Evolutionary conservation across 306 rosid species (phyloP), one percentile per base, ranked within the genome.

Genomic region (Rubus idaeus): DNA sequence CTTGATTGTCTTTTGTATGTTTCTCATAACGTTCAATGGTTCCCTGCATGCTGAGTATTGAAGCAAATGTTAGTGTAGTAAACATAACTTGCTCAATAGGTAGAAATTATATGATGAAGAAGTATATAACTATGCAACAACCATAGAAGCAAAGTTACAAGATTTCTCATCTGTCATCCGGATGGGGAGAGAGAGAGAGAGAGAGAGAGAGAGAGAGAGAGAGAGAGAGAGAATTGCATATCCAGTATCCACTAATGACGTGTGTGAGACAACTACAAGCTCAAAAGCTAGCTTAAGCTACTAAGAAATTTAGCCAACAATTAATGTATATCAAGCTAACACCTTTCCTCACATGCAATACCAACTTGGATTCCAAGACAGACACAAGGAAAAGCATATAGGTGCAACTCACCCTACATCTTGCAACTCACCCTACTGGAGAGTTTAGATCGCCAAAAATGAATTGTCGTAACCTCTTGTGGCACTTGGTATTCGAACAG

Each of bases 21-120:
- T 80, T 86, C 75, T 81, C 82, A 44, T 93, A 93, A 49, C 96
- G 88, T 70, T 83, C 98, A 74, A 93, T 82, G 14, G 89, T 75
- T 47, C 70, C 78, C 81, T 69, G 89, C 85, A 88, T 78, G 80
- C 98, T 90, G 91, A 53, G 70, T 52, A 53, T 50, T 23, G 20
- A 49, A 63, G 71, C 45, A 16, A 51, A 40, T 76, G 11, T 76
- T 42, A 52, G 65, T 35, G 23, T 18, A 49, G 46, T 68, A 14
- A 26, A 69, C 42, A 35, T 11, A 55, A 66, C 52, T 42, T 67
- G 70, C n/a, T 4, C 40, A 4, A 1, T 20, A 11, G 35, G 14
- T 16, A 20, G 17, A 45, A 30, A 16, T 41, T 42, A 67, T n/a
- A 68, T 44, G 71, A 42, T 44, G 37, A 11, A 10, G 26, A 39